phyloP scores from a whole-genome alignment of 108 stramenopile species.

The Nannochloropsis salina region DNA sequence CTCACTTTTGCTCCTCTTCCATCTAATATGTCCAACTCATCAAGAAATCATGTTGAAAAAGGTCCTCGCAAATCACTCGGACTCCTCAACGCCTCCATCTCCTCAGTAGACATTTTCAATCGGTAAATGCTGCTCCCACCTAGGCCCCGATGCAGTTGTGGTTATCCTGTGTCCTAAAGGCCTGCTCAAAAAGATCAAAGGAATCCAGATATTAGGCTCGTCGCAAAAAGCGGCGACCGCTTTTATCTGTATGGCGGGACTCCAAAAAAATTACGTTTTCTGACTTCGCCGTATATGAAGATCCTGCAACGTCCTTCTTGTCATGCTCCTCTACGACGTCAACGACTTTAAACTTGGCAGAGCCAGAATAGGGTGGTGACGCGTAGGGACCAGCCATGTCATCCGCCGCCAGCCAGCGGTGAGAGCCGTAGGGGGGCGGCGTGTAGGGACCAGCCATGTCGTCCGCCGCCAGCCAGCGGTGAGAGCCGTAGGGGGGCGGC shows the following conservation, averaged over 20 bases:
- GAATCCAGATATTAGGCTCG: neutral
- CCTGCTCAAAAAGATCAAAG: too few relatives aligned
- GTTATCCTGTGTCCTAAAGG: too few relatives aligned
- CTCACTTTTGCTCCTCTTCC: too few relatives aligned
- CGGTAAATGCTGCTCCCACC: too few relatives aligned
- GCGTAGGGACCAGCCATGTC: neutral
- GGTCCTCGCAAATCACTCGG: too few relatives aligned
- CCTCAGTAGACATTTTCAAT: too few relatives aligned
- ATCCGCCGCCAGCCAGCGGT: neutral
- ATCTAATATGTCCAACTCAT: too few relatives aligned
- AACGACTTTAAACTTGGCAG: neutral
- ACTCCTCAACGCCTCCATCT: too few relatives aligned
- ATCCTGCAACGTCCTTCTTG: neutral
- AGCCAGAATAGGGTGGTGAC: neutral
- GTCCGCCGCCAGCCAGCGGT: neutral
- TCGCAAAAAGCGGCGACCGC: neutral
- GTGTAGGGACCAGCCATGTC: neutral
- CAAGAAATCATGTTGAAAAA: too few relatives aligned
- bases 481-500: neutral
- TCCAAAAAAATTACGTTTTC: neutral
- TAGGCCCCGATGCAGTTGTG: too few relatives aligned
- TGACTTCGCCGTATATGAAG: neutral
- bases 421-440: neutral
- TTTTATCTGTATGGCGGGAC: neutral
- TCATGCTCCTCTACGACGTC: neutral